Base-by-base conservation (phyloP, 2,329 filamentous ascomycete genomes). In the Meredithiella fracta region DNA sequence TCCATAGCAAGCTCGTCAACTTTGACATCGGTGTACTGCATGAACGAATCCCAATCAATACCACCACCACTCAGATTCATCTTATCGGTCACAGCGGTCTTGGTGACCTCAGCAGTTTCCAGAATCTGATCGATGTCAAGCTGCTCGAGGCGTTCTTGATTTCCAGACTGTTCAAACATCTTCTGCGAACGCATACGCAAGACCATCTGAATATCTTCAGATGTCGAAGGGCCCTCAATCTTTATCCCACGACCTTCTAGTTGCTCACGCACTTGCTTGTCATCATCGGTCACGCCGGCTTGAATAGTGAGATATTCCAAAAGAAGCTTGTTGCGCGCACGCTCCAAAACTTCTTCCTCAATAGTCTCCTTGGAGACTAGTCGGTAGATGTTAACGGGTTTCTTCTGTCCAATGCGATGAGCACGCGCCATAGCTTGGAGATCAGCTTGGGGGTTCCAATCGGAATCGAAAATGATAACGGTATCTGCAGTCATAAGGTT, bases 401-500 rank as follows among this genome's bases (percentile, higher is more conserved):
- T 89, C 67, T 92, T 95, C 67, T 98, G 92, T 2, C 92, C 92
- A 61, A 98, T 98, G 67, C 92, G 86, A 70, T 98, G 94, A 58
- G 94, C 94, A 69, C 92, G 85, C 58, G 92, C 92, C 92, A 98
- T 98, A 42, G 92, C 92, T 67, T 98, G 92, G 62, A 98, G 72
- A 73, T 98, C 94, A 5, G 92, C 92, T 67, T 98, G 92, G 17
- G 92, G 94, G 62, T 98, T 98, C 92, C 94, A 98, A 65, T 96
- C 90, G 0, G 92, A 97, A 67, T 98, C 94, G 64, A 97, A 98
- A 47, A 98, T 84, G 63, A 98, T 83, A 61, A 98, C 92, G 0
- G 92, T 98, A 65, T 98, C 94, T 6, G 92, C 92, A 23, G 92
- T 97, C 88, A 97, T 98, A 55, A 98, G 71, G 64, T 98, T 98